Evolutionary conservation across 2,329 filamentous ascomycete genomes (phyloP), one percentile per base, ranked within the genome.

Genomic region (Nemania abortiva): DNA sequence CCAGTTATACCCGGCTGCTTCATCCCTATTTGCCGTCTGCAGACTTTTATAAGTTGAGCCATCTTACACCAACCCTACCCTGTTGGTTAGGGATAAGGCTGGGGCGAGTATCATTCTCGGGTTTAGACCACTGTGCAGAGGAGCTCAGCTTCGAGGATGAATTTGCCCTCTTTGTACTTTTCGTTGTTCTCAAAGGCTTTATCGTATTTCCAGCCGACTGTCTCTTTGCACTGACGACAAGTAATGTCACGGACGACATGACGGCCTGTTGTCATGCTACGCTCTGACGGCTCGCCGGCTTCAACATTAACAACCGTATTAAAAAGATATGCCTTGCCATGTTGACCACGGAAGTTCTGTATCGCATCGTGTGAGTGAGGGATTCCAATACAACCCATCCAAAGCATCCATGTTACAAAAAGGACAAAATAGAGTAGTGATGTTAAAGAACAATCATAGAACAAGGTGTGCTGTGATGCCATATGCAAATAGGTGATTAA

Each of bases 91-190:
- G 10, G 29, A 18, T 20, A 13, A 24, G 24, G 29, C 3, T 4
- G 6, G 31, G 18, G 37, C 3, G 7, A 31, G 34, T 22, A 29
- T 56, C 18, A 27, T 39, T 49, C 39, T 31, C 10, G 34, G 24
- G 22, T 45, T 79, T 77, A 90, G 76, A 84, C 88, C 69, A 98
- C 94, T 74, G 90, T 91, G 81, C 92, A 95, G 47, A 98, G 86
- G 72, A 98, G 83, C 84, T 97, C 95, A 37, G 92, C 93, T 84
- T 98, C 95, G 66, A 99, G 86, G 69, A 99, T 99, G 80, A 92
- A 98, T 84, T 98, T 99, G 65, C 94, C 95, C 86, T 99, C 96
- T 85, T 99, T 99, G 84, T 99, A 99, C 83, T 97, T 97, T 87
- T 99, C 95, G 72, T 87, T 91, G 39, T 85, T 82, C 84, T 99